phyloP scores from a whole-genome alignment of 768 basidiomycete genomes.

The Mycena vulgaris region DNA sequence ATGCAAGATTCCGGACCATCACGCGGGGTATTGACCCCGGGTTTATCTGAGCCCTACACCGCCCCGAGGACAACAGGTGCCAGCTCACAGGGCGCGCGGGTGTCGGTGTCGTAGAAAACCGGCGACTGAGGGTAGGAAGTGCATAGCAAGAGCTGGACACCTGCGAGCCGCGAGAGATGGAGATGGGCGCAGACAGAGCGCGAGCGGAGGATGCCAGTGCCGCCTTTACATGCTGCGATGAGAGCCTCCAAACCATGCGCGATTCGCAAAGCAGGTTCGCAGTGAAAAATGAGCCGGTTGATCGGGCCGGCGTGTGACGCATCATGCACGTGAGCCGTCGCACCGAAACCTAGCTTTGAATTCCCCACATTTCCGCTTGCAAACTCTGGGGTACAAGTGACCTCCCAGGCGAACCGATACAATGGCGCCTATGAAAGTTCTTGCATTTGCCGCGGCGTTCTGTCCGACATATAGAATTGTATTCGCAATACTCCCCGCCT shows the following conservation, averaged over 20 bases:
- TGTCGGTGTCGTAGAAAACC: conserved; percentile 22
- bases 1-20: conserved; percentile 46
- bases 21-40: background rate
- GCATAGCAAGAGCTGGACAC: background rate
- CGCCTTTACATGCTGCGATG: conserved; percentile 29
- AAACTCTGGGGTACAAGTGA: background rate
- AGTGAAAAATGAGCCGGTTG: conserved; percentile 37
- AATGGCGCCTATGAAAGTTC: conserved; percentile 14
- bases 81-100: background rate
- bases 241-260: conserved; percentile 36
- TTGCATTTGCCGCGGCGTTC: conserved; percentile 24
- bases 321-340: conserved; percentile 1
- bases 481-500: background rate
- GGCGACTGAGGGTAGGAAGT: background rate
- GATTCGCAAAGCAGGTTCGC: conserved; percentile 13
- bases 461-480: background rate
- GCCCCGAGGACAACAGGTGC: conserved; percentile 19
- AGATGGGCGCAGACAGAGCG: background rate
- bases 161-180: background rate
- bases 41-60: background rate
- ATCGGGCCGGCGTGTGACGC: conserved; percentile 14
- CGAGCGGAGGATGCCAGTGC: background rate
- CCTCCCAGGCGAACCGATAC: conserved; percentile 18
- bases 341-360: background rate
- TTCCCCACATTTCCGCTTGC: conserved; percentile 15